Base-by-base conservation (phyloP, 2,329 filamentous ascomycete species). In the Penicillium paneum region DNA sequence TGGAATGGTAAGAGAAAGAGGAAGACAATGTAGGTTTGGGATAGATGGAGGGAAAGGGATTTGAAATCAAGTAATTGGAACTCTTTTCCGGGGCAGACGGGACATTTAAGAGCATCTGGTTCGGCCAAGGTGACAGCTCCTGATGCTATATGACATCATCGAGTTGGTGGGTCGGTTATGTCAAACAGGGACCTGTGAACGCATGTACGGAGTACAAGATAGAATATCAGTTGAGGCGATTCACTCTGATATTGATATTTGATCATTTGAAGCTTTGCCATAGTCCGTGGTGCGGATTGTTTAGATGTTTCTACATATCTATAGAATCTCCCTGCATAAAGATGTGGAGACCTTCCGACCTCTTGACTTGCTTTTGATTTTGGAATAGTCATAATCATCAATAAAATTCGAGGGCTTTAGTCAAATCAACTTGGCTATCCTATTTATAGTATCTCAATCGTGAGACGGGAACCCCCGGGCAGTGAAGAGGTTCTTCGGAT, bases 71-170 rank as follows among this genome's bases (percentile, higher is more conserved):
- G 6, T 35, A 5, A 39, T 47, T 32, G 46, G 46, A 32, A 41
- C 0, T 41, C 2, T 32, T 17, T 48, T 48, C 45, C 26, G 45
- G 34, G 32, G 24, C 3, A 15, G 15, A 34, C 8, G 42, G 8
- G 11, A n/a, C 6, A 28, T 48, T 35, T 40, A 41, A 49, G 10
- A 21, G 35, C 24, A 49, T 36, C 12, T 39, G 45, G 45, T 48
- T 38, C 45, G 38, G 32, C 32, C 32, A 10, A 17, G 12, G 0
- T 12, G 17, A 13, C 24, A 17, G 41, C 10, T 46, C 32, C 13
- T 49, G 36, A 49, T 49, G 47, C 28, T 49, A 21, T 12, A 49
- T 49, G 47, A 49, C 47, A 49, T 49, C 47, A 49, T 49, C 28
- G 13, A 15, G 1, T 32, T 21, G 24, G 17, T 49, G 15, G 35